Evolutionary conservation across 2,329 filamentous ascomycete species (phyloP), one percentile per base, ranked within the genome.

Genomic region (Rhynchosporium secalis): DNA sequence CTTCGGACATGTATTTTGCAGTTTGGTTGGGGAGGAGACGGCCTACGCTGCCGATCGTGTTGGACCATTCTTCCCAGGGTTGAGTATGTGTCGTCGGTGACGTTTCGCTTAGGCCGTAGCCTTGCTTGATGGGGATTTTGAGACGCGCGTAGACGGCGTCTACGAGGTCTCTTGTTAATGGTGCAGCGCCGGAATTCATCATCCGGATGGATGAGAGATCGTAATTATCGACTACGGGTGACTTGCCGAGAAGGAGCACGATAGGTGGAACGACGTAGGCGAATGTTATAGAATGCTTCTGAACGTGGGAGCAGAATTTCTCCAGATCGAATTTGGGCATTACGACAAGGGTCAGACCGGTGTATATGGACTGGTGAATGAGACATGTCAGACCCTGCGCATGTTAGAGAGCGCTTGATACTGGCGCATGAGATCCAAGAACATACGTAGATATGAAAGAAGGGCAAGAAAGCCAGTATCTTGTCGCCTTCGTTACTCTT

Each of bases 61-160:
- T 86, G 65, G 86, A 79, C 91, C 92, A 97, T 68, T 91, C 87
- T 41, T 86, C 83, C 80, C 90, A 88, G 7, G 82, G 78, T 75
- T 92, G 91, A 9, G 85, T 85, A 69, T 92, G 88, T 0, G 91
- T 90, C 1, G 86, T 89, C 0, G 93, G 92, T 31, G 88, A 88
- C 13, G 92, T 96, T 78, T 98, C 94, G 4, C 87, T 92, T 4
- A 98, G 81, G 0, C 94, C 94, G 72, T 96, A 98, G 20, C 91
- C 93, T 77, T 98, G 94, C 80, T 96, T 97, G 64, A 96, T 86
- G 2, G 88, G 88, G 26, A 96, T 81, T 57, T 86, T 86, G 62
- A 95, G 84, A 7, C 92, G 85, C 26, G 83, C 76, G 79, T 91
- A 90, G 3, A 95, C 84, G 8, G 86, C 83, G 60, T 92, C 85